Conservation (phyloP, 352 stramenopile genomes). For the Pythium oligandrum region DNA sequence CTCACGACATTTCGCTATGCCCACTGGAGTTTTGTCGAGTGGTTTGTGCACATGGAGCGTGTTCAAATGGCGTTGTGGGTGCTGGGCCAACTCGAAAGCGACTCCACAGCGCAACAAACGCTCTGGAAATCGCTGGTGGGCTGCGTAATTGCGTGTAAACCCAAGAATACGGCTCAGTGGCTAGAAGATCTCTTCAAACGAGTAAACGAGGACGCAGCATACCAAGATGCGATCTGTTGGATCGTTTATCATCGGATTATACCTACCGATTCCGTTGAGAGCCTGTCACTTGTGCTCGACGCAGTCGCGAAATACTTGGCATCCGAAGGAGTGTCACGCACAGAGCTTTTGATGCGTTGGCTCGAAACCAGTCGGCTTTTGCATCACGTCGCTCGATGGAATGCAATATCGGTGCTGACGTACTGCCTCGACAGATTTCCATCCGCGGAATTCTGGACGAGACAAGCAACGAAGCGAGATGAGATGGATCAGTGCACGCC, state of each 20-base stretch:
- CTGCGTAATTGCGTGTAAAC: too few relatives aligned
- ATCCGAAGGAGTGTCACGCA: background rate
- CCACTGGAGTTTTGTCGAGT: too few relatives aligned
- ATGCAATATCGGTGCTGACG: slow-evolving; percentile 21
- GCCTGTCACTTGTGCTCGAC: background rate
- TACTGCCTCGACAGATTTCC: background rate
- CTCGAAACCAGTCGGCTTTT: slow-evolving; percentile 6
- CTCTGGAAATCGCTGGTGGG: too few relatives aligned
- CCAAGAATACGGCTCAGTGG: too few relatives aligned
- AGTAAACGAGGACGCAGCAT: too few relatives aligned
- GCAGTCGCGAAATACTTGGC: background rate
- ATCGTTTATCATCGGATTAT: background rate
- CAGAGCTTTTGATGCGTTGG: background rate
- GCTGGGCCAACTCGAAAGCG: too few relatives aligned
- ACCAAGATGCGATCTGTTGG: too few relatives aligned
- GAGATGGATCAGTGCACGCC: slow-evolving; percentile 18
- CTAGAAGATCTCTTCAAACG: too few relatives aligned
- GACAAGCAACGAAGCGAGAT: background rate
- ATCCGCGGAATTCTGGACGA: background rate
- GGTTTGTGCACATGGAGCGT: too few relatives aligned
- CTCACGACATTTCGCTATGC: too few relatives aligned
- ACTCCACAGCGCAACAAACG: too few relatives aligned
- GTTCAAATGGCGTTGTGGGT: too few relatives aligned
- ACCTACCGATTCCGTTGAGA: background rate
- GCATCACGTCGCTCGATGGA: slow-evolving; percentile 26